A percentile compares a stretch with the other conserved stretches of the same genome.
These are phyloP conservation scores for Penicillium bialowiezense DNA, from an alignment of 495 filamentous ascomycete genomes.

Conservation along the genomic window DNA sequence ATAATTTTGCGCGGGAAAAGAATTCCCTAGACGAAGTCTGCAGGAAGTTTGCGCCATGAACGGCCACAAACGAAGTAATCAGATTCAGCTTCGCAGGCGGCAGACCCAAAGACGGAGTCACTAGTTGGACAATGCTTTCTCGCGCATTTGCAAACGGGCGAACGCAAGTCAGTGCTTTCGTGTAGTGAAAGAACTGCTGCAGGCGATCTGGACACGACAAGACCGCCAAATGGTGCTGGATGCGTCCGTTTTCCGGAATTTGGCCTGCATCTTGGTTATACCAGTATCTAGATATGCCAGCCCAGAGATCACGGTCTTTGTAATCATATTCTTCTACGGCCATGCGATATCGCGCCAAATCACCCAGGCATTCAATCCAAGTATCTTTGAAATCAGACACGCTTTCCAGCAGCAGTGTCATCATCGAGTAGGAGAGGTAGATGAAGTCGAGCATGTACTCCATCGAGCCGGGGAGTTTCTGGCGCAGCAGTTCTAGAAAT, in stretches of 20 bases:
- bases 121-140: slow-evolving; percentile 68
- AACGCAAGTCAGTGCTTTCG: slow-evolving; percentile 45
- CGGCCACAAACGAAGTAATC: slow-evolving; percentile 55
- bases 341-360: slow-evolving; percentile 72
- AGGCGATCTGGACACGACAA: slow-evolving; percentile 70
- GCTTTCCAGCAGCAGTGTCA: slow-evolving; percentile 74
- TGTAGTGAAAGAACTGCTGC: slow-evolving; percentile 76
- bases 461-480: slow-evolving; percentile 63
- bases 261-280: slow-evolving; percentile 75
- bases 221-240: slow-evolving; percentile 85
- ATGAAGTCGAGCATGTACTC: slow-evolving; percentile 84
- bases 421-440: slow-evolving; percentile 77
- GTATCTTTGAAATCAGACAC: slow-evolving; percentile 75
- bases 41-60: slow-evolving; percentile 66
- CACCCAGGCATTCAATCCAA: slow-evolving; percentile 89
- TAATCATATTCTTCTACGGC: slow-evolving; percentile 73
- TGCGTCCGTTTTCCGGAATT: slow-evolving; percentile 64
- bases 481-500: slow-evolving; percentile 70
- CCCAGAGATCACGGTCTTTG: slow-evolving; percentile 75
- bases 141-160: slow-evolving; percentile 58
- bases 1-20: slow-evolving; percentile 43
- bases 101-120: slow-evolving; percentile 55
- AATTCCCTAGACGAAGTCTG: slow-evolving; percentile 48
- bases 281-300: slow-evolving; percentile 72
- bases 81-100: slow-evolving; percentile 29